Conservation (phyloP, 2,329 filamentous ascomycete species). For the Aspergillus flavus region DNA sequence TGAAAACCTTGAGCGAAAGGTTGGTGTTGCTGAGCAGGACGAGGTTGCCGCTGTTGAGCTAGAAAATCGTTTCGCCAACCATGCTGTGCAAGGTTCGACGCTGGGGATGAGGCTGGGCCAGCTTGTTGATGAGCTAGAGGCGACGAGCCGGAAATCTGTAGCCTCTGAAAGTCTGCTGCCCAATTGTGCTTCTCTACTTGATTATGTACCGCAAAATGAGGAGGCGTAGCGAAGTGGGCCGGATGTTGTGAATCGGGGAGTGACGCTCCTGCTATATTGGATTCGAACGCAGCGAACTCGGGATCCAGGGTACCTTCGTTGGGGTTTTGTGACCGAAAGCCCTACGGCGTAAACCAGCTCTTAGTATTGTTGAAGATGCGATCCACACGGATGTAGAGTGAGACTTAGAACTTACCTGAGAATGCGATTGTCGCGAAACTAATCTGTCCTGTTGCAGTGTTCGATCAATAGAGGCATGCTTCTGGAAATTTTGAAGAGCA, state of each 20-base stretch:
- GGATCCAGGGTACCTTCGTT: slow-evolving; percentile 61
- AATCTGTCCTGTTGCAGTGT: slow-evolving; percentile 74
- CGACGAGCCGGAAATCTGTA: slow-evolving; percentile 43
- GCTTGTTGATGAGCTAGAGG: slow-evolving; percentile 53
- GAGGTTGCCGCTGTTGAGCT: slow-evolving; percentile 37
- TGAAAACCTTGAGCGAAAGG: slow-evolving; percentile 30
- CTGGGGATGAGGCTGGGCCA: slow-evolving; percentile 42
- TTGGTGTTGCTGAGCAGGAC: slow-evolving; percentile 25
- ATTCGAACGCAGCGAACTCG: slow-evolving; percentile 71
- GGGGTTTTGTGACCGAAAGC: slow-evolving; percentile 62
- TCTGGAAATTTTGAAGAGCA: slow-evolving; percentile 71
- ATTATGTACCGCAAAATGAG: slow-evolving; percentile 27
- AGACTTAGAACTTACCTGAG: slow-evolving; percentile 52
- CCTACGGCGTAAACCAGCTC: slow-evolving; percentile 43
- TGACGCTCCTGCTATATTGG: slow-evolving; percentile 33
- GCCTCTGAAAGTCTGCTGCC: slow-evolving; percentile 51
- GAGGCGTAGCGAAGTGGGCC: slow-evolving; percentile 30
- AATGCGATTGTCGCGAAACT: slow-evolving; percentile 54
- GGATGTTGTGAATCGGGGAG: slow-evolving; percentile 43
- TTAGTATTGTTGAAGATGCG: slow-evolving; percentile 14
- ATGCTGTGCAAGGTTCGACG: slow-evolving; percentile 31
- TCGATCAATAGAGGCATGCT: slow-evolving; percentile 68
- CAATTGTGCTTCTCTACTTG: slow-evolving; percentile 36
- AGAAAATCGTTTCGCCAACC: slow-evolving; percentile 67
- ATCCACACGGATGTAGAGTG: neutral